These are phyloP conservation scores for Oryza coarctata DNA, from an alignment of 176 grass and related monocot genomes.

Conservation along the genomic window DNA sequence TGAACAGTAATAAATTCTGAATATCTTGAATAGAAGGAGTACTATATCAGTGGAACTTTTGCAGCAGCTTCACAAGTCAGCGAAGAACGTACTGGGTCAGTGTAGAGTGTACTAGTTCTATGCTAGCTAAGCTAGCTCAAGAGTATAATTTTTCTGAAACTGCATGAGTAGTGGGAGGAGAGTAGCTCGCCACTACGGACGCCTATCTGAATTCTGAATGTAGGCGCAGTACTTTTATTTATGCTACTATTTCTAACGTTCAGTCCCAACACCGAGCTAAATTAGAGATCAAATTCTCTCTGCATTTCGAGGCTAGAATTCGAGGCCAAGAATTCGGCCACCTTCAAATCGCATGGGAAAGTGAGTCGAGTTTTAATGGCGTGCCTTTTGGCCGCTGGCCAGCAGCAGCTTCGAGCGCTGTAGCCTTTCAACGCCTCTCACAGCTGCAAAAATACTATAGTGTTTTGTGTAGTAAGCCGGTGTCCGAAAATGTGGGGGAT, in stretches of 20 bases:
- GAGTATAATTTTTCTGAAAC: background rate
- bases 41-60: background rate
- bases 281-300: constrained; percentile 34
- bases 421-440: constrained; percentile 3
- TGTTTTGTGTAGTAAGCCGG: background rate
- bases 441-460: background rate
- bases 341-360: constrained; percentile 30
- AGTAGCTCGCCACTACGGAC: constrained; percentile 28
- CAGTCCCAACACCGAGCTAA: constrained; percentile 26
- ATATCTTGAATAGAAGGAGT: background rate
- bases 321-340: constrained; percentile 25
- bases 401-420: background rate
- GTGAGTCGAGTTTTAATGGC: constrained; percentile 43
- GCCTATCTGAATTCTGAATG: background rate
- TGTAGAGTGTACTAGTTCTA: background rate
- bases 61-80: background rate
- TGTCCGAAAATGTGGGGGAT: background rate
- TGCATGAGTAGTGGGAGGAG: constrained; percentile 24
- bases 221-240: background rate
- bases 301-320: constrained; percentile 28
- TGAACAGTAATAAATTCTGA: background rate
- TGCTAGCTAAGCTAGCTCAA: background rate
- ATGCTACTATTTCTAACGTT: constrained; percentile 6
- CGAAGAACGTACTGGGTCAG: background rate
- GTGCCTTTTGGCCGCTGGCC: background rate